phyloP scores from a whole-genome alignment of 106 monocot species.

The Gastrodia elata region DNA sequence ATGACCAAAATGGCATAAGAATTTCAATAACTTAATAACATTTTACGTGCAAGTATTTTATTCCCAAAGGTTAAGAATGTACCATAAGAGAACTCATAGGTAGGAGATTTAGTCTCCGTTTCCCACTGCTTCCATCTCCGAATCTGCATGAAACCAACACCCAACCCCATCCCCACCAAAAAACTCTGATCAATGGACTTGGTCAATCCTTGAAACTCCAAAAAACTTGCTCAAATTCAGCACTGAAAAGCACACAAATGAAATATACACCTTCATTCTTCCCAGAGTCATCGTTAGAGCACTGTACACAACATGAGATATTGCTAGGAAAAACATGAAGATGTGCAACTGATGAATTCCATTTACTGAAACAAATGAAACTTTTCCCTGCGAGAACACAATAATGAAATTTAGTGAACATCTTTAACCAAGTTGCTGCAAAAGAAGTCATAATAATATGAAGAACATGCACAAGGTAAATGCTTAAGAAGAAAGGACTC shows the following conservation, averaged over 20 bases:
- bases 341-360: slow-evolving; percentile 61
- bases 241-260: background rate
- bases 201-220: background rate
- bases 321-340: slow-evolving; percentile 65
- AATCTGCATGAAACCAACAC: slow-evolving; percentile 22
- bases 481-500: slow-evolving; percentile 11
- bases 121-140: slow-evolving; percentile 62
- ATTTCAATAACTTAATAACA: background rate
- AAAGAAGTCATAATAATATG: background rate
- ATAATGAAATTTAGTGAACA: background rate
- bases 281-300: slow-evolving; percentile 52
- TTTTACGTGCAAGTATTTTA: background rate
- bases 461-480: background rate
- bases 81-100: slow-evolving; percentile 46
- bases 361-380: slow-evolving; percentile 41
- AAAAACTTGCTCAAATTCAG: background rate
- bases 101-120: slow-evolving; percentile 26
- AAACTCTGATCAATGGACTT: background rate
- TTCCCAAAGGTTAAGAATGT: slow-evolving; percentile 7
- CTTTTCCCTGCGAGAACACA: slow-evolving; percentile 33
- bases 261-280: slow-evolving; percentile 46
- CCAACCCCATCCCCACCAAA: background rate
- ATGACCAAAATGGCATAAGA: background rate
- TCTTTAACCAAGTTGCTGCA: background rate
- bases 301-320: slow-evolving; percentile 50